Base-by-base conservation (phyloP, 139 green algal genomes). In the Zygnema cylindricum region DNA sequence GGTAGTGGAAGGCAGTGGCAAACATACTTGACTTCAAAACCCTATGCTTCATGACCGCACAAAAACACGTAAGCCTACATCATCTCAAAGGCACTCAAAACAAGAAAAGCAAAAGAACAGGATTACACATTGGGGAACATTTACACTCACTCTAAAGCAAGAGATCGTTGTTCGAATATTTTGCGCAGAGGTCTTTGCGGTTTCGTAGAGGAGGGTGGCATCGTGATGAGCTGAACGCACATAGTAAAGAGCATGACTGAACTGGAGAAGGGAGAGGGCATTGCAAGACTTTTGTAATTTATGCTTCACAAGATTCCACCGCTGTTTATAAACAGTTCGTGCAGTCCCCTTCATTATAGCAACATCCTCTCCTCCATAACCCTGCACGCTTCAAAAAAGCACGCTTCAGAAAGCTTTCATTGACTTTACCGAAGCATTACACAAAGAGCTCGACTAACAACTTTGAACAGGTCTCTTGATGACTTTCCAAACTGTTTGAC, bases 211-310 rank as follows among this genome's bases (percentile, higher is more conserved):
- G 23, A 73, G 79, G 30, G 25, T 55, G 25, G 76, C 32, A 41
- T 91, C 86, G 54, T 91, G 86, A 38, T 30, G 55, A 11, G 57
- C 77, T 39, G 86, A 87, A n/a, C 57, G 86, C 22, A 77, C 36
- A 38, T 57, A 91, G 86, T 83, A 91, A 43, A 82, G 25, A 16
- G 54, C 78, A n/a, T 84, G 32, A n/a, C n/a, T 23, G 33, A 91
- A 87, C 25, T 91, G 42, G 2, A 82, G 55, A 33, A 38, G 11
- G 21, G 77, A 69, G 55, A 91, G 36, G 0, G 75, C 38, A 22
- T 39, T 38, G 0, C 71, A 41, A 38, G 54, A 55, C 32, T 35
- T 57, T 1, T 43, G 21, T 30, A 91, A 55, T 77, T 91, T 91
- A 77, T 91, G 38, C 22, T 21, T 69, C 23, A 91, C 38, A 55